These are phyloP conservation scores for Thraustotheca clavata DNA, from an alignment of 352 stramenopile genomes.

Conservation along the genomic window DNA sequence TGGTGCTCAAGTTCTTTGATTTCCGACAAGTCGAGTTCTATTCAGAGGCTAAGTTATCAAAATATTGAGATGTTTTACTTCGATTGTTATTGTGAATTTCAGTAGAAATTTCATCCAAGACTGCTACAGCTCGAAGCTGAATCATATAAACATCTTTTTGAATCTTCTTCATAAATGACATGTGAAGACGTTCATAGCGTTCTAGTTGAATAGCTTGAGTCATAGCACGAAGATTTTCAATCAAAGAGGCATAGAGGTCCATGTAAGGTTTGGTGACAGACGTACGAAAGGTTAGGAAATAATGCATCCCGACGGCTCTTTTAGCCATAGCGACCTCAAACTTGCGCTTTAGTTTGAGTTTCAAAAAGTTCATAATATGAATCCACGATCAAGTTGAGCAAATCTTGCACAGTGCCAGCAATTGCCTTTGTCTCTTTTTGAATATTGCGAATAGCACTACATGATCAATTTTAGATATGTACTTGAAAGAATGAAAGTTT, in stretches of 20 bases:
- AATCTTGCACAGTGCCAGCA: constrained; percentile 47
- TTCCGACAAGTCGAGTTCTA: constrained; percentile 44
- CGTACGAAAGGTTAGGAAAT: constrained; percentile 57
- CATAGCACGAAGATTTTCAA: constrained; percentile 55
- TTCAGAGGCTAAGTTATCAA: not conserved
- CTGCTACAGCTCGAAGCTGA: constrained; percentile 48
- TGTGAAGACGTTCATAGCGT: constrained; percentile 65
- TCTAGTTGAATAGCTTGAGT: constrained; percentile 76
- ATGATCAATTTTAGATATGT: not conserved
- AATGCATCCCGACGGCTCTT: constrained; percentile 50
- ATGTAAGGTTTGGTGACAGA: constrained; percentile 64
- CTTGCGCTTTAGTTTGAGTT: constrained; percentile 67
- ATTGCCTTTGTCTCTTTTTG: constrained; percentile 38
- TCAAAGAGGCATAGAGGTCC: constrained; percentile 50
- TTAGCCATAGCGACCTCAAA: constrained; percentile 44
- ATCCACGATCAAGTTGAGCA: constrained; percentile 76
- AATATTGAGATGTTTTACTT: constrained; percentile 27
- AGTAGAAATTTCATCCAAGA: constrained; percentile 59
- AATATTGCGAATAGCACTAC: constrained; percentile 48
- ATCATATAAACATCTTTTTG: constrained; percentile 78
- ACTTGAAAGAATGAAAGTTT: not conserved
- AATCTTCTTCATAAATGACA: constrained; percentile 69
- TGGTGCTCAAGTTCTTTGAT: constrained; percentile 42
- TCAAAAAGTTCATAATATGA: constrained; percentile 83
- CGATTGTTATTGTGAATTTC: constrained; percentile 45